Evolutionary conservation across 768 basidiomycete genomes (phyloP).

Genomic region (Leccinum ochraceum): DNA sequence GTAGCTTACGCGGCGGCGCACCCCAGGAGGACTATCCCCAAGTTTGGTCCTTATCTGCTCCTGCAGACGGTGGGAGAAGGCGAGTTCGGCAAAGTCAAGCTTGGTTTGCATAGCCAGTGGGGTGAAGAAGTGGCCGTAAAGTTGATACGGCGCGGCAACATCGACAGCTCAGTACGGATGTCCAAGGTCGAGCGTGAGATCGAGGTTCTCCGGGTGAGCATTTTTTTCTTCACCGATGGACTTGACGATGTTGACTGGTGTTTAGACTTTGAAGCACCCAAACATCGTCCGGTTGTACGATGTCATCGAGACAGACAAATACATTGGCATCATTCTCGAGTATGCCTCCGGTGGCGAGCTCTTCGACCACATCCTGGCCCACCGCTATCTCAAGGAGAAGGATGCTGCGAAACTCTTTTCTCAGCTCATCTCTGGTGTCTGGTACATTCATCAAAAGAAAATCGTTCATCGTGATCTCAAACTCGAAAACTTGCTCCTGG

Average conservation of each 20-base stretch:
- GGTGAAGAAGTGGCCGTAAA: conserved; percentile 99
- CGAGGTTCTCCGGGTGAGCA: conserved; percentile 86
- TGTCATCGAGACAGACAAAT: conserved; percentile 99
- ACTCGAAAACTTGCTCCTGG: conserved; percentile 95
- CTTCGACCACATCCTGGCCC: conserved; percentile 98
- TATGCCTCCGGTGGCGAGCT: conserved; percentile 98
- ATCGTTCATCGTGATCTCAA: conserved; percentile 99
- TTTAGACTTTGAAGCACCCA: conserved; percentile 89
- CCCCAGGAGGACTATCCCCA: conserved; percentile 83
- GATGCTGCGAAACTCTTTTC: conserved; percentile 96
- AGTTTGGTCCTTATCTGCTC: conserved; percentile 94
- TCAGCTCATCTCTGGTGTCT: conserved; percentile 97
- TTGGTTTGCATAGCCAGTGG: conserved; percentile 92
- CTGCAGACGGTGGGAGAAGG: conserved; percentile 97
- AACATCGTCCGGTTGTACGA: conserved; percentile 99
- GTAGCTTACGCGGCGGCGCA: conserved; percentile 81
- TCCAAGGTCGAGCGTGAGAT: conserved; percentile 98
- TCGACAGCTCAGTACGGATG: conserved; percentile 84
- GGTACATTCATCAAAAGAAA: conserved; percentile 99
- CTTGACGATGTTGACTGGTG: conserved; percentile 8
- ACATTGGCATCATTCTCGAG: conserved; percentile 98
- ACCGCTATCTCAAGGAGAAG: conserved; percentile 91
- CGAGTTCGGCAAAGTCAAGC: conserved; percentile 98
- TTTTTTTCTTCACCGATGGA: conserved; percentile 5
- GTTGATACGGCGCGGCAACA: conserved; percentile 89